Conservation (phyloP, 352 stramenopile species). For the Pythium dissotocum region DNA sequence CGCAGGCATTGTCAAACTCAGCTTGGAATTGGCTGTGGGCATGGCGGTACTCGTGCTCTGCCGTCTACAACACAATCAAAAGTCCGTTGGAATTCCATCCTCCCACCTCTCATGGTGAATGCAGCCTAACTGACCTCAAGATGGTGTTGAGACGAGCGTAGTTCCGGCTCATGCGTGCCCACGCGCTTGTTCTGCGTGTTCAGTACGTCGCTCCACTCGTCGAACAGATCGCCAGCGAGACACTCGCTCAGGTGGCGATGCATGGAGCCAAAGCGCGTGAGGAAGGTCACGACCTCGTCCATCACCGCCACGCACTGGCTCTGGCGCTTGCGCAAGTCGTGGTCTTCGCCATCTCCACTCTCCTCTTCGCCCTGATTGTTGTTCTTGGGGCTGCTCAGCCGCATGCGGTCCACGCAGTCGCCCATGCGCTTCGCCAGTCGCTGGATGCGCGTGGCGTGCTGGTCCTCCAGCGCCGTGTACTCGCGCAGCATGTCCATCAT, state of each 20-base stretch:
- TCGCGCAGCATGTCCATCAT: slow-evolving; percentile 34
- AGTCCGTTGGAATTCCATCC: neutral
- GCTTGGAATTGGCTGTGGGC: slow-evolving; percentile 13
- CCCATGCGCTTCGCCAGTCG: slow-evolving; percentile 26
- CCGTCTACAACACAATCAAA: slow-evolving; percentile 1
- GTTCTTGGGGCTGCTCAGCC: neutral
- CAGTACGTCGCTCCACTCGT: slow-evolving; percentile 28
- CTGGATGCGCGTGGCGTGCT: slow-evolving; percentile 28
- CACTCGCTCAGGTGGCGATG: slow-evolving; percentile 32
- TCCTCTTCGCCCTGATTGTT: neutral
- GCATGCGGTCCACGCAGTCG: slow-evolving; percentile 30
- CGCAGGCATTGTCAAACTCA: slow-evolving; percentile 18
- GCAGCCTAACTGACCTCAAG: slow-evolving; percentile 11
- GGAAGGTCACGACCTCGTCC: slow-evolving; percentile 39
- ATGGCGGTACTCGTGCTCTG: slow-evolving; percentile 14
- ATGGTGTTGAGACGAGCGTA: slow-evolving; percentile 6
- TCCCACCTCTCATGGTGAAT: neutral
- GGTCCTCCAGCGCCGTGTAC: slow-evolving; percentile 30
- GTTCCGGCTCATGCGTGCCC: slow-evolving; percentile 18
- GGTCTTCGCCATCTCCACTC: slow-evolving; percentile 1
- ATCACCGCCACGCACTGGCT: slow-evolving; percentile 32
- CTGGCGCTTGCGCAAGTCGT: slow-evolving; percentile 14
- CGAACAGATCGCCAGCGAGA: slow-evolving; percentile 27
- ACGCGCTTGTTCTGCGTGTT: slow-evolving; percentile 23
- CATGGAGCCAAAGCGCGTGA: slow-evolving; percentile 34